Base-by-base conservation (phyloP, 1,284 basidiomycete genomes). In the Cryptococcus depauperatus region DNA sequence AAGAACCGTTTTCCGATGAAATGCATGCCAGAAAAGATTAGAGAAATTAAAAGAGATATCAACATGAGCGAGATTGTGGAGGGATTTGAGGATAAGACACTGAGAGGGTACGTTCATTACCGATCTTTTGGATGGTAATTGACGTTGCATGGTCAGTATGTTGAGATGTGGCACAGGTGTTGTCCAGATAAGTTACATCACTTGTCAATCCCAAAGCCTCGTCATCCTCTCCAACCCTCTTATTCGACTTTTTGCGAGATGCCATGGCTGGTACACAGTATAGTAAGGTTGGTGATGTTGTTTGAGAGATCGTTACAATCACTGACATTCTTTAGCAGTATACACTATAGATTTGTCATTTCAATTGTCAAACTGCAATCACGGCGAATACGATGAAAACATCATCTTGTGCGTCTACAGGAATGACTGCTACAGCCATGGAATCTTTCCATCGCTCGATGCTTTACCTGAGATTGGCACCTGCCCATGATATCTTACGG, bases 141-240 rank as follows among this genome's bases (percentile, higher is more conserved):
- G 10, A 14, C 16, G 3, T n/a, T 21, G n/a, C 26, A n/a, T 16
- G 16, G 25, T 23, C 29, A 62, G 61, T 3, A 62, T 65, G 61
- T 65, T 67, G 47, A 62, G 59, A 10, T 64, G 62, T 45, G 63
- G 64, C 18, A 69, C 67, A 3, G 67, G 65, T 22, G 66, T 68
- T 16, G 67, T 66, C 11, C 49, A 52, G n/a, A 54, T 69, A 35
- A 50, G 54, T 21, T 50, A 56, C 39, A 62, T 69, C 51, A 48
- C 51, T 35, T 68, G 63, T 50, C 29, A 63, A 37, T 49, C 40
- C 25, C 19, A 58, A 35, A 43, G 54, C 10, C 53, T 60, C 56
- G 38, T 44, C 11, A 61, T 69, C 38, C 64, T 65, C 8, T 47
- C 56, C 37, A 59, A 63, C 51, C 63, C 67, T 18, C 35, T 58